phyloP scores from a whole-genome alignment of 352 stramenopile genomes.

The Pythium aquatile region DNA sequence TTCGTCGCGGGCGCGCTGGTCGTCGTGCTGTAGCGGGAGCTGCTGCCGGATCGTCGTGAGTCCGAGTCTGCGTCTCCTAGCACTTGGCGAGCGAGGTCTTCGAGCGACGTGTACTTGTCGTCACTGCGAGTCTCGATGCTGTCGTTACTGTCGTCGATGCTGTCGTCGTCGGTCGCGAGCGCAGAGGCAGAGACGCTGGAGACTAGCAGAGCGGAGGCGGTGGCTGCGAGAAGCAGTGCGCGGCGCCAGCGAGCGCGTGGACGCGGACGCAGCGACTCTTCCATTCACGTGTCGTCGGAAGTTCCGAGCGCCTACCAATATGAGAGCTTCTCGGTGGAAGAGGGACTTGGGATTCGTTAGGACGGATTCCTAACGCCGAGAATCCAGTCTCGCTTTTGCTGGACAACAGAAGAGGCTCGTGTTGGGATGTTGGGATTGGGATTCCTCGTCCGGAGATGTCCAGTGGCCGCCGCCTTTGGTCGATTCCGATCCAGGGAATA shows the following conservation, averaged over 20 bases:
- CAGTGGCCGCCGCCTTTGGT: background rate
- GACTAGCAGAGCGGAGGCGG: background rate
- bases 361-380: too few relatives aligned
- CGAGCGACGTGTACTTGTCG: background rate
- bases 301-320: background rate
- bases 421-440: too few relatives aligned
- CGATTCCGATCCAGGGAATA: background rate
- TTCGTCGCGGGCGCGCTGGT: background rate
- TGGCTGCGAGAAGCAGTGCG: background rate
- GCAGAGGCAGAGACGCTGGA: background rate
- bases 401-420: background rate
- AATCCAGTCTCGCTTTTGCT: background rate
- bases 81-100: background rate
- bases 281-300: background rate
- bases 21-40: background rate
- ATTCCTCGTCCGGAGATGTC: background rate
- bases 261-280: background rate
- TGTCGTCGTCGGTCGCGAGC: background rate
- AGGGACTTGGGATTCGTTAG: too few relatives aligned
- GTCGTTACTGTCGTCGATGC: conserved; percentile 1
- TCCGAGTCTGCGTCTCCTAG: background rate
- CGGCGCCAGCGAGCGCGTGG: background rate
- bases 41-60: background rate
- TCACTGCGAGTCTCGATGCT: background rate
- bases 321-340: background rate